These are phyloP conservation scores for Cercospora berteroae DNA, from an alignment of 2,329 filamentous ascomycete species.

Conservation along the genomic window DNA sequence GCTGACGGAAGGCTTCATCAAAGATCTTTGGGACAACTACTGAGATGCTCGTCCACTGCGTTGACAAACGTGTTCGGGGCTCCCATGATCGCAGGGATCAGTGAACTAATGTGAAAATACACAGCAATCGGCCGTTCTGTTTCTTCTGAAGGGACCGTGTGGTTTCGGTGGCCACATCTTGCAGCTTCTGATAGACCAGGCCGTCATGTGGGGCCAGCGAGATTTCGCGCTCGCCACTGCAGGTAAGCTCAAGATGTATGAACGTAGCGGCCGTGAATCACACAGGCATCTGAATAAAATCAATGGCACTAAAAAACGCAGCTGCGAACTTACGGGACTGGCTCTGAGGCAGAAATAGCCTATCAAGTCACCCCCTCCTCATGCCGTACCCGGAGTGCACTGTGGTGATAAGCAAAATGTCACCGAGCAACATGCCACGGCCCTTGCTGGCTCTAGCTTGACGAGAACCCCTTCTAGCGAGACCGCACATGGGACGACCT, in stretches of 20 bases:
- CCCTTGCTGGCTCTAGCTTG: not conserved
- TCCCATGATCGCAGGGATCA: not conserved
- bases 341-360: not conserved
- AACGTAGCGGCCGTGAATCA: not conserved
- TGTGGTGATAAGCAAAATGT: not conserved
- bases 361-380: not conserved
- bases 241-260: not conserved
- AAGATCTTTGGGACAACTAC: constrained; percentile 71
- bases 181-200: not conserved
- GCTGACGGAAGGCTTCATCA: constrained; percentile 79
- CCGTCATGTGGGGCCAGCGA: not conserved
- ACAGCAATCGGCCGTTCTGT: not conserved
- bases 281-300: not conserved
- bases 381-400: not conserved
- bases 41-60: constrained; percentile 2
- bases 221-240: not conserved
- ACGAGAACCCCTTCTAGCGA: not conserved
- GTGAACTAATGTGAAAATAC: not conserved
- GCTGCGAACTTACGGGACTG: not conserved
- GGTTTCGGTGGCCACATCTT: not conserved
- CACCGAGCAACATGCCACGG: not conserved
- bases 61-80: not conserved
- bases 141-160: no score
- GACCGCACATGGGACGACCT: no score
- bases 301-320: not conserved